These are phyloP conservation scores for Penicillium sp. DNA, from an alignment of 2,329 filamentous ascomycete species.

Conservation along the genomic window DNA sequence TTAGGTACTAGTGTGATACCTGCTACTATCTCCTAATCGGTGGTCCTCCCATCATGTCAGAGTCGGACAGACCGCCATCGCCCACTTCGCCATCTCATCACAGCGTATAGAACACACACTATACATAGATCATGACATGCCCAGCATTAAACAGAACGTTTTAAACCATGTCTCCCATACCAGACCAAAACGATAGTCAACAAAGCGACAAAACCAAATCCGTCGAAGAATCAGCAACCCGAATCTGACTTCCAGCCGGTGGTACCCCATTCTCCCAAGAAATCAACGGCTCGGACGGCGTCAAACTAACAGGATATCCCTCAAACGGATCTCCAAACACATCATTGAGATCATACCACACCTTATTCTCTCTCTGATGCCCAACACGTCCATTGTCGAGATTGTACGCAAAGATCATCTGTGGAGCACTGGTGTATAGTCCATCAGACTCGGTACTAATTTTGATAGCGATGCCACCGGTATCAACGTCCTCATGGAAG, in stretches of 20 bases:
- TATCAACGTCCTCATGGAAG: slow-evolving; percentile 33
- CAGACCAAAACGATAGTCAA: slow-evolving; percentile 1
- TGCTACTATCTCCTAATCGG: no score
- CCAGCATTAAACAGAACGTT: background rate
- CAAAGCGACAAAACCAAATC: slow-evolving; percentile 31
- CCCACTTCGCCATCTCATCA: no score
- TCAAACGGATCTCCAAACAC: slow-evolving; percentile 45
- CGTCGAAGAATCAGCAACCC: slow-evolving; percentile 18
- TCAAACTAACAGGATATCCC: slow-evolving; percentile 26
- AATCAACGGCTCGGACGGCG: slow-evolving; percentile 25
- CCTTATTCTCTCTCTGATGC: slow-evolving; percentile 6
- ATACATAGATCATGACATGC: background rate
- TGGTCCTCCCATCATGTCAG: no score
- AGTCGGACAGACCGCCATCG: no score
- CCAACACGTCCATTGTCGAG: slow-evolving; percentile 23
- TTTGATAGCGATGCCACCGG: slow-evolving; percentile 45
- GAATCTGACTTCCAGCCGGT: slow-evolving; percentile 31
- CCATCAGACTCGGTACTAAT: slow-evolving; percentile 36
- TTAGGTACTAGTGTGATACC: no score
- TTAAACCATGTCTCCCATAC: background rate
- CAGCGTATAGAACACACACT: no score
- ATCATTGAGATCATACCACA: slow-evolving; percentile 46
- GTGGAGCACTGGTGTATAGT: slow-evolving; percentile 32
- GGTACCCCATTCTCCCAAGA: slow-evolving; percentile 34
- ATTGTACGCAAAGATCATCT: slow-evolving; percentile 45